Evolutionary conservation across 768 basidiomycete species (phyloP).

Genomic region (Hygrophorus russula): DNA sequence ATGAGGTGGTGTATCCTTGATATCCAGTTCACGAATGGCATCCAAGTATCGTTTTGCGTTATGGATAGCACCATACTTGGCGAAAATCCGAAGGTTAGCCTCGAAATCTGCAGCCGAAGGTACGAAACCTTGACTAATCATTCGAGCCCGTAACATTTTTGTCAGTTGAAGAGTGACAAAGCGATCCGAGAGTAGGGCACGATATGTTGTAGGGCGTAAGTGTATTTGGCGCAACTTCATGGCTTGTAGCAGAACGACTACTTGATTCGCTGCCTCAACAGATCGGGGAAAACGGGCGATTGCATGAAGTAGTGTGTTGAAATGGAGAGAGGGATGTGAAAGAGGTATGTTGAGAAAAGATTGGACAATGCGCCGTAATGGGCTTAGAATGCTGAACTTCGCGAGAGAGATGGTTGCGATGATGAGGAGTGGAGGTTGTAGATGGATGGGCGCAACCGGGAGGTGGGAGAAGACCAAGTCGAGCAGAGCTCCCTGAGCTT

Average conservation of each 20-base stretch:
- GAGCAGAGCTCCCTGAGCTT: slow-evolving; percentile 33
- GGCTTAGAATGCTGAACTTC: slow-evolving; percentile 33
- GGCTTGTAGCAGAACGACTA: slow-evolving; percentile 28
- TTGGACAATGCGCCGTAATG: slow-evolving; percentile 33
- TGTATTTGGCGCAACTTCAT: slow-evolving; percentile 36
- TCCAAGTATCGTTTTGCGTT: slow-evolving; percentile 28
- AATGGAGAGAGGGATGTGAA: slow-evolving; percentile 21
- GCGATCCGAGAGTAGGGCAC: slow-evolving; percentile 34
- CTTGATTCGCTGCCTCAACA: slow-evolving; percentile 25
- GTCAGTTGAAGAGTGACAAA: slow-evolving; percentile 41
- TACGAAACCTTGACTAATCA: slow-evolving; percentile 26
- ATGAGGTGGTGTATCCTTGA: neutral
- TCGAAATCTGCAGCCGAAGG: slow-evolving; percentile 36
- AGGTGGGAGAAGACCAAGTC: slow-evolving; percentile 33
- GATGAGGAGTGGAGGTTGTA: slow-evolving; percentile 33
- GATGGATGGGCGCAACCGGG: slow-evolving; percentile 15
- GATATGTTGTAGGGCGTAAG: slow-evolving; percentile 30
- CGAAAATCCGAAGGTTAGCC: slow-evolving; percentile 34
- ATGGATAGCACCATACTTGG: slow-evolving; percentile 31
- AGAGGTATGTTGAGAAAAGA: slow-evolving; percentile 26
- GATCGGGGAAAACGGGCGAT: slow-evolving; percentile 30
- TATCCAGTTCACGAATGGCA: slow-evolving; percentile 20
- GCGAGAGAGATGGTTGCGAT: slow-evolving; percentile 37
- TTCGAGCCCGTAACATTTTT: slow-evolving; percentile 30
- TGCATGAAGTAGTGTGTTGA: slow-evolving; percentile 44